phyloP scores from a whole-genome alignment of 1,139 yeast species.

The Insectozyma bohioensis region DNA sequence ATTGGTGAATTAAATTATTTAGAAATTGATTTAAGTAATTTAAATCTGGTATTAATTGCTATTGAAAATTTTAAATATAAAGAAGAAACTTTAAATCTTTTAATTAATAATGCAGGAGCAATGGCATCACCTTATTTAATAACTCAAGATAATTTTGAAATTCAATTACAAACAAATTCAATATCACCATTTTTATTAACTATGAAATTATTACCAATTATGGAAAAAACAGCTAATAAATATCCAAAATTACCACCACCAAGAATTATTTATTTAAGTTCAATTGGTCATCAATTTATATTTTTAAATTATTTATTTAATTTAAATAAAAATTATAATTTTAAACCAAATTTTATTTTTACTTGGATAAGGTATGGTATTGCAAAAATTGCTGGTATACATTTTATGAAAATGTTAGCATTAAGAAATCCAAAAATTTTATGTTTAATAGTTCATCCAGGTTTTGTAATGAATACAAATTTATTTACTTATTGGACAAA shows the following conservation, averaged over 20 bases:
- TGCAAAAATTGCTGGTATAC: conserved; percentile 81
- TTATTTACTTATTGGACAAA: conserved; percentile 74
- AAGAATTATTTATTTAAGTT: conserved; percentile 65
- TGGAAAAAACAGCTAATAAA: conserved; percentile 38
- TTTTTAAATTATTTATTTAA: conserved; percentile 41
- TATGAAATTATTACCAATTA: conserved; percentile 54
- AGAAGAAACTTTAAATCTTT: conserved; percentile 58
- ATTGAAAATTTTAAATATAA: conserved; percentile 45
- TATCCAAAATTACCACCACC: conserved; percentile 40
- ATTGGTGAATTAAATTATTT: conserved; percentile 61
- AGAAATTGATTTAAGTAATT: conserved; percentile 61
- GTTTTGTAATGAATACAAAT: conserved; percentile 78
- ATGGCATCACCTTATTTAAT: conserved; percentile 69
- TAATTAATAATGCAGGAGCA: conserved; percentile 80
- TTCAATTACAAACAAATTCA: conserved; percentile 79
- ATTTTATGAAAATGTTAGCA: conserved; percentile 65
- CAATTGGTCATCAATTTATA: conserved; percentile 67
- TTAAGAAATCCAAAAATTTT: conserved; percentile 65
- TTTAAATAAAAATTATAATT: conserved; percentile 53
- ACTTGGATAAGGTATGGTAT: conserved; percentile 80
- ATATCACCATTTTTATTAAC: conserved; percentile 74
- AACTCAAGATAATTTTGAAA: conserved; percentile 74
- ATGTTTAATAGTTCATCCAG: conserved; percentile 78
- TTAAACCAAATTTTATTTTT: conserved; percentile 63
- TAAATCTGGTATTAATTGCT: conserved; percentile 59